phyloP scores from a whole-genome alignment of 1,284 basidiomycete species.

The Cystobasidiaceae sp. region DNA sequence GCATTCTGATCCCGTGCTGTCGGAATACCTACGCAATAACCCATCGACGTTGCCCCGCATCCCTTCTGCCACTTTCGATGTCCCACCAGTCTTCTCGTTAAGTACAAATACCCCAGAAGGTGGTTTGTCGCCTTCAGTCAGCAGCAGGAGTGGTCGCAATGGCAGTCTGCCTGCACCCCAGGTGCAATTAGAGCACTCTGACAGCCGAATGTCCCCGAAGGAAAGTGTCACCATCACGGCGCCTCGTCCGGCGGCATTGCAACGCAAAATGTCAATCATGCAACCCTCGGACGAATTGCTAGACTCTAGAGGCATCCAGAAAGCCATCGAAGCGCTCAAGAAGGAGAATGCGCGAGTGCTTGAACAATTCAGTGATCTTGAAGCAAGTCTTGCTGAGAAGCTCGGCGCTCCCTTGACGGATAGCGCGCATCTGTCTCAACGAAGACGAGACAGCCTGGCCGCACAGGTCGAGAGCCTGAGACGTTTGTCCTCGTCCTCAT shows the following conservation, averaged over 20 bases:
- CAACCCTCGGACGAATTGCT: constrained; percentile 4
- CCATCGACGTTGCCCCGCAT: neutral
- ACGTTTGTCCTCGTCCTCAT: neutral
- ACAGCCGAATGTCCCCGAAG: neutral
- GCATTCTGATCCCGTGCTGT: neutral
- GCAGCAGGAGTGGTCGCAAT: neutral
- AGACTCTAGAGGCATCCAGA: constrained; percentile 1
- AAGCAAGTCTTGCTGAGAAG: neutral
- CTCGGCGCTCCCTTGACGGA: constrained; percentile 12
- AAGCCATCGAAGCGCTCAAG: constrained; percentile 26
- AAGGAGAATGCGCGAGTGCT: constrained; percentile 26
- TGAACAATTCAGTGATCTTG: neutral
- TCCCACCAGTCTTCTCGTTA: neutral
- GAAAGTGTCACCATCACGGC: neutral
- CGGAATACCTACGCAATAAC: neutral
- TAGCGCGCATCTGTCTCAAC: neutral
- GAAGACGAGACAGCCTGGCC: neutral
- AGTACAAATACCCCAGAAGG: neutral
- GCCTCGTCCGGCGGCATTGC: neutral
- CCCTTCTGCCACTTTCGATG: neutral
- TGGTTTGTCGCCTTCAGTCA: neutral
- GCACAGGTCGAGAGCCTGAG: neutral
- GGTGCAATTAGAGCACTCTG: neutral
- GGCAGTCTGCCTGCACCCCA: too few species aligned
- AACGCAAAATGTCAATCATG: constrained; percentile 14